Percentiles rank a stretch among this genome's conserved stretches.
Conservation (phyloP, 148 eudicot genomes). For the Pouteria glomerata region DNA sequence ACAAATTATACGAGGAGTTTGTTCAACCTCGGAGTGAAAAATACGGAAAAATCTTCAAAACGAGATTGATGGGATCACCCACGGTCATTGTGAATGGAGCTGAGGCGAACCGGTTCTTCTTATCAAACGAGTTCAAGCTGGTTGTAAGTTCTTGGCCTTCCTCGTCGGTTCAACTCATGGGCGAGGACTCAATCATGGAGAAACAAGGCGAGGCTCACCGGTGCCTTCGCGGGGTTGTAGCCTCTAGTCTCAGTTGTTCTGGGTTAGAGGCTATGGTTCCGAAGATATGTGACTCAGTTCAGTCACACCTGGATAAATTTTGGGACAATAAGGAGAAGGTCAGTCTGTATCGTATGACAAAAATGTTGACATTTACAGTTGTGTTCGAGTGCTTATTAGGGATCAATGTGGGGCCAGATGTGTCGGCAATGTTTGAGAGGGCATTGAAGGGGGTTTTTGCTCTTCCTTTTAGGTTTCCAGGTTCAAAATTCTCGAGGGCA, state of each 20-base stretch:
- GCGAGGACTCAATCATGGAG: constrained; percentile 67
- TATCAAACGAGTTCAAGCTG: constrained; percentile 75
- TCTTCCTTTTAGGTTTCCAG: constrained; percentile 40
- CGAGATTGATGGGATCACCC: constrained; percentile 66
- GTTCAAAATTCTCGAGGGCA: constrained; percentile 72
- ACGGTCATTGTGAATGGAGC: constrained; percentile 61
- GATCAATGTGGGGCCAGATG: constrained; percentile 38
- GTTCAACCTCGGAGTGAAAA: constrained; percentile 43
- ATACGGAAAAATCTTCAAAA: constrained; percentile 66
- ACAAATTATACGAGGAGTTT: constrained; percentile 56
- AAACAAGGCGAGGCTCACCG: constrained; percentile 60
- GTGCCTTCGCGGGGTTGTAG: constrained; percentile 41
- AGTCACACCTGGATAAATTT: constrained; percentile 29
- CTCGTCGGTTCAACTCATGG: constrained; percentile 76
- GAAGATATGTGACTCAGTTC: constrained; percentile 34
- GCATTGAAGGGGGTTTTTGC: constrained; percentile 76
- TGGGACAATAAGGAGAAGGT: constrained; percentile 30
- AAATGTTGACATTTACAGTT: constrained; percentile 47
- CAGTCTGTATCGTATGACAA: constrained; percentile 35
- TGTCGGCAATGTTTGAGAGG: constrained; percentile 51
- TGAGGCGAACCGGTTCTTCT: constrained; percentile 58
- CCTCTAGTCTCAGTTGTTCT: constrained; percentile 34
- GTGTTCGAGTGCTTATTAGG: constrained; percentile 69
- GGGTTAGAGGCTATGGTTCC: constrained; percentile 54
- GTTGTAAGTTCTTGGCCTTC: constrained; percentile 88